Conservation (phyloP, 192 early-diverging fungal species). For the Chytriomyces hyalinus region DNA sequence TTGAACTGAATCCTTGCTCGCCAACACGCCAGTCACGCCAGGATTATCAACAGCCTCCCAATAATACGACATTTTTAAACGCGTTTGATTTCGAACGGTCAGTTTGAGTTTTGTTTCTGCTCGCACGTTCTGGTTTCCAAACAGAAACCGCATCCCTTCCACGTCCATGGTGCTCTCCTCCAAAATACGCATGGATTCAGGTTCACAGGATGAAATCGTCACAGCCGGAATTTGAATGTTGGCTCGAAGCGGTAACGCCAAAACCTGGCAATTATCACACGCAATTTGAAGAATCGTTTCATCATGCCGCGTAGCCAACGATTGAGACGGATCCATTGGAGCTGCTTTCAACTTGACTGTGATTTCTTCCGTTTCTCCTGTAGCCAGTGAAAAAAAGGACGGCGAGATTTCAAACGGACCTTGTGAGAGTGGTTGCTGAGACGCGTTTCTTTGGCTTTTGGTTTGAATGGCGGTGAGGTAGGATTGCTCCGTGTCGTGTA, state of each 20-base stretch:
- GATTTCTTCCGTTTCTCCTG: constrained; percentile 42
- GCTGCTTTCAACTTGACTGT: constrained; percentile 35
- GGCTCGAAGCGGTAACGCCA: constrained; percentile 44
- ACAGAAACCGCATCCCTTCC: constrained; percentile 20
- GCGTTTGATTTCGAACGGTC: constrained; percentile 44
- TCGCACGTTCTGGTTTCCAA: constrained; percentile 46
- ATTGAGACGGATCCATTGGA: constrained; percentile 9
- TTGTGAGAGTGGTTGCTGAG: constrained; percentile 5
- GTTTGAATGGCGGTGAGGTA: neutral
- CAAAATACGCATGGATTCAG: constrained; percentile 7
- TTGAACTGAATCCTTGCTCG: constrained; percentile 10
- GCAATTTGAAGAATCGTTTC: constrained; percentile 43
- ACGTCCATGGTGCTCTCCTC: constrained; percentile 13
- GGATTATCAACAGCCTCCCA: constrained; percentile 47
- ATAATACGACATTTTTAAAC: constrained; percentile 42
- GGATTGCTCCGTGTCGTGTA: neutral
- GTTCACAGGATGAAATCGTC: constrained; percentile 18
- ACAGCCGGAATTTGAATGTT: constrained; percentile 44
- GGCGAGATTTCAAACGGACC: constrained; percentile 51
- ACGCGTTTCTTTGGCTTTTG: constrained; percentile 6
- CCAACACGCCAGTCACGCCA: neutral
- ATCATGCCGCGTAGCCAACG: constrained; percentile 20
- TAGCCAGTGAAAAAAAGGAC: constrained; percentile 38
- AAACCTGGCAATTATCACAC: constrained; percentile 56
- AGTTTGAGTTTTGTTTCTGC: constrained; percentile 39